These are phyloP conservation scores for Cordyceps militaris DNA, from an alignment of 2,329 filamentous ascomycete genomes.

Conservation along the genomic window DNA sequence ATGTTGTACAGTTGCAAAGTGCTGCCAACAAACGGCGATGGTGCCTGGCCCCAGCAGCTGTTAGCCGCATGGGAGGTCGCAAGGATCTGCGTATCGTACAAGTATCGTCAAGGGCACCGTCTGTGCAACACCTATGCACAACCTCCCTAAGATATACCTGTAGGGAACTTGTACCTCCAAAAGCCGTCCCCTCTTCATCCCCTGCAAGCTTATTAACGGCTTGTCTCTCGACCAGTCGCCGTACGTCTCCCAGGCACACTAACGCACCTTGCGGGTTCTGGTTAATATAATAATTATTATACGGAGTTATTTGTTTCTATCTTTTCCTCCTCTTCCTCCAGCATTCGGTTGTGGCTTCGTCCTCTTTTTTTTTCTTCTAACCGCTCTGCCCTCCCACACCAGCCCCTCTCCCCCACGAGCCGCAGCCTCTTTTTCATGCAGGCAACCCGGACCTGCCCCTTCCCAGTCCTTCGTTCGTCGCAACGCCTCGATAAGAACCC, in stretches of 20 bases:
- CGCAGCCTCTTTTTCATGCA: slow-evolving; percentile 4
- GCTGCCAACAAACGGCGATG: background rate
- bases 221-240: background rate
- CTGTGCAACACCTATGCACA: no score
- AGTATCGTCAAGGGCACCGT: background rate
- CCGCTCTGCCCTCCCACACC: background rate
- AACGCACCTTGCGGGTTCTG: background rate
- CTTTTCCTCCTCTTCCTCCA: background rate
- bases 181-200: no score
- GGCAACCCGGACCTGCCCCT: slow-evolving; percentile 2
- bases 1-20: background rate
- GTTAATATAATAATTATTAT: background rate
- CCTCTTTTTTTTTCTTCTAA: slow-evolving; percentile 22
- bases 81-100: background rate
- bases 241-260: background rate
- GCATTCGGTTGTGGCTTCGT: slow-evolving; percentile 1
- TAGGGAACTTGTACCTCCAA: background rate
- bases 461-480: slow-evolving; percentile 7
- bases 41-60: background rate
- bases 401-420: slow-evolving; percentile 1
- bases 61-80: no score
- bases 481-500: background rate
- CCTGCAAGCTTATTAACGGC: background rate
- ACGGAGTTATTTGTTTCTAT: background rate
- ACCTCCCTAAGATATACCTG: background rate